Evolutionary conservation across 768 basidiomycete species (phyloP), one percentile per base, ranked within the genome.

Genomic region (Exsudoporus frostii): DNA sequence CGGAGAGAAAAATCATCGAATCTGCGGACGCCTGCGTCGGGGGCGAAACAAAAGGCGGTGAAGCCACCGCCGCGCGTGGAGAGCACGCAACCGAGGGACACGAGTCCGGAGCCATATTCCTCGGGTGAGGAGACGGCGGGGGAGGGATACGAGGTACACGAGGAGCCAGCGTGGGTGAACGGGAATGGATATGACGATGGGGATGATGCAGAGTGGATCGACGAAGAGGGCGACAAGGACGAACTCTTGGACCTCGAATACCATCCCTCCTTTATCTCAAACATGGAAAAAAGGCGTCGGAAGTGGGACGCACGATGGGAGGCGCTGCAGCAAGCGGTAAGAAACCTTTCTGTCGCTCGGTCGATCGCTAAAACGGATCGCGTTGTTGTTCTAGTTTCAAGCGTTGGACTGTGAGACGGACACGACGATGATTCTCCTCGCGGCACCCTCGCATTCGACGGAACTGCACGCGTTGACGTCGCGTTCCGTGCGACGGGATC

Each of bases 41-140:
- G 48, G 14, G 24, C 46, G 13, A 65, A 66, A 32, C 66, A 61
- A 34, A 68, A 75, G 47, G 32, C 9, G 47, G 70, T 84, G 33
- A 83, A 83, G 63, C 85, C 84, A 1, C 89, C 89, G 1, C 88
- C 86, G 10, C 76, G 89, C 13, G 89, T 91, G 17, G 86, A 90
- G 61, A 90, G 88, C 60, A 92, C 89, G 0, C 88, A 90, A 60
- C 88, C 89, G 7, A 73, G 88, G 38, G 89, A 91, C 58, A 90
- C 88, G 11, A 89, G 85, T 56, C 88, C 87, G 0, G 89, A 90
- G 71, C 78, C 81, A 41, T 85, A 84, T 10, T 84, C 84, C 1
- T 84, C 82, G 17, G 88, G 88, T 1, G 89, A 91, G 65, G 88
- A 89, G 68, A 90, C 86, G 1, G 87, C 88, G 1, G 89, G 87